Conservation (phyloP, 495 filamentous ascomycete species). For the Lophium mytilinum region DNA sequence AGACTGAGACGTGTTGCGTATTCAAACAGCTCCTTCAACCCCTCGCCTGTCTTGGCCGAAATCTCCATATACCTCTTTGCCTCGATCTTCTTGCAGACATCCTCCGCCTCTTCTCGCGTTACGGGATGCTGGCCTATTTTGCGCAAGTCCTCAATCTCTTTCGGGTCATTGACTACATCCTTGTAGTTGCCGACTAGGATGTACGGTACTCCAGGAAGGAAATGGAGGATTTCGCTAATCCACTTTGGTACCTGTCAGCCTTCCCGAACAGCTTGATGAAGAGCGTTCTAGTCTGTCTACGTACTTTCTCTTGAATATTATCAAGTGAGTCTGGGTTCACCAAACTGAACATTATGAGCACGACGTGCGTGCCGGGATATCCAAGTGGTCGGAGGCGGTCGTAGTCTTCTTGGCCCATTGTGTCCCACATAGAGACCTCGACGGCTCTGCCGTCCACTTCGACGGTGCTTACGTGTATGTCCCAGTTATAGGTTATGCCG, state of each 20-base stretch:
- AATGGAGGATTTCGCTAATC: background rate
- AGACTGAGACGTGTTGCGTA: constrained; percentile 1
- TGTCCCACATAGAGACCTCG: background rate
- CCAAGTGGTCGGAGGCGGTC: constrained; percentile 1
- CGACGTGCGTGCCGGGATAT: background rate
- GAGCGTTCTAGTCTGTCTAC: too few relatives aligned
- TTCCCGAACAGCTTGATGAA: background rate
- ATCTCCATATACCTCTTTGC: constrained; percentile 8
- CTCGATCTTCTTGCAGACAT: background rate
- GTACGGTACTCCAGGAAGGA: background rate
- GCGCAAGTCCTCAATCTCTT: background rate
- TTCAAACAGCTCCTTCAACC: constrained; percentile 9
- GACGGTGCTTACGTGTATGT: background rate
- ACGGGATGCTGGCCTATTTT: background rate
- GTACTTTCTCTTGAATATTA: background rate
- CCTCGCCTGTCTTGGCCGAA: background rate
- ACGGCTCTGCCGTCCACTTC: background rate
- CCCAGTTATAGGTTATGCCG: too few relatives aligned
- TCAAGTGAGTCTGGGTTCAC: background rate
- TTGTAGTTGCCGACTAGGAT: constrained; percentile 8
- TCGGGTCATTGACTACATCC: constrained; percentile 1
- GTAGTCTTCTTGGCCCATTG: too few relatives aligned
- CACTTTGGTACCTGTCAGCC: constrained; percentile 1
- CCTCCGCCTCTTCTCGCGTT: background rate
- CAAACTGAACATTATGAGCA: background rate